Conservation (phyloP, 164 flowering plant species). For the Brasenia schreberi region DNA sequence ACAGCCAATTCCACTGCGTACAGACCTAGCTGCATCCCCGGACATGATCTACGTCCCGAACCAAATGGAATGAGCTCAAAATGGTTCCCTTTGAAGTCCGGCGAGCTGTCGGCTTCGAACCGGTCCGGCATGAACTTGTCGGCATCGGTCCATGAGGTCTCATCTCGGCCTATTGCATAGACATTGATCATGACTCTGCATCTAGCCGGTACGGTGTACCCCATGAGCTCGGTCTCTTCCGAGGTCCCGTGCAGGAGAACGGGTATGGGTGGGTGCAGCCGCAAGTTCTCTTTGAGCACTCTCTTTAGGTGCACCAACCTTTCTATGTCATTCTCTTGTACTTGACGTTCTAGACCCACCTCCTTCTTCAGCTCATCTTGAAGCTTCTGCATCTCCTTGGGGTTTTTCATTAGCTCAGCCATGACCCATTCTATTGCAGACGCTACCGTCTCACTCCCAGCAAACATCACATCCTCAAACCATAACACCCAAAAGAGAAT, state of each 20-base stretch:
- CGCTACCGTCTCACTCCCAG: slow-evolving; percentile 89
- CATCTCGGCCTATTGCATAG: slow-evolving; percentile 60
- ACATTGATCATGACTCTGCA: slow-evolving; percentile 59
- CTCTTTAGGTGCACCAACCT: slow-evolving; percentile 48
- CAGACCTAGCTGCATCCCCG: slow-evolving; percentile 78
- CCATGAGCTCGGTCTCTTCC: slow-evolving; percentile 45
- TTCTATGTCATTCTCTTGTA: slow-evolving; percentile 59
- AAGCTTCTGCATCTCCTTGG: slow-evolving; percentile 42
- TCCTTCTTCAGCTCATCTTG: slow-evolving; percentile 53
- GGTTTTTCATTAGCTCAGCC: slow-evolving; percentile 58
- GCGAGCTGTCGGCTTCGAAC: slow-evolving; percentile 33
- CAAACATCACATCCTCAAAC: slow-evolving; percentile 80
- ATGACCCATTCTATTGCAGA: slow-evolving; percentile 86
- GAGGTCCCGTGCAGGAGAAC: slow-evolving; percentile 74
- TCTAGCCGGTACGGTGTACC: slow-evolving; percentile 50
- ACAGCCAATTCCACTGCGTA: slow-evolving; percentile 52
- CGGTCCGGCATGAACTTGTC: slow-evolving; percentile 40
- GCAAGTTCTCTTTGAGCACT: slow-evolving; percentile 45
- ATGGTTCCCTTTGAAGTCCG: slow-evolving; percentile 53
- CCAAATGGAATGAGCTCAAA: slow-evolving; percentile 86
- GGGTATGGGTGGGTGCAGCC: slow-evolving; percentile 88
- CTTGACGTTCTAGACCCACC: slow-evolving; percentile 41
- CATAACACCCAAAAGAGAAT: neutral
- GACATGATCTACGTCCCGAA: slow-evolving; percentile 82
- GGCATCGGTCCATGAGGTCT: slow-evolving; percentile 51